phyloP scores from a whole-genome alignment of 345 rosid species.

The Ailanthus altissimus region DNA sequence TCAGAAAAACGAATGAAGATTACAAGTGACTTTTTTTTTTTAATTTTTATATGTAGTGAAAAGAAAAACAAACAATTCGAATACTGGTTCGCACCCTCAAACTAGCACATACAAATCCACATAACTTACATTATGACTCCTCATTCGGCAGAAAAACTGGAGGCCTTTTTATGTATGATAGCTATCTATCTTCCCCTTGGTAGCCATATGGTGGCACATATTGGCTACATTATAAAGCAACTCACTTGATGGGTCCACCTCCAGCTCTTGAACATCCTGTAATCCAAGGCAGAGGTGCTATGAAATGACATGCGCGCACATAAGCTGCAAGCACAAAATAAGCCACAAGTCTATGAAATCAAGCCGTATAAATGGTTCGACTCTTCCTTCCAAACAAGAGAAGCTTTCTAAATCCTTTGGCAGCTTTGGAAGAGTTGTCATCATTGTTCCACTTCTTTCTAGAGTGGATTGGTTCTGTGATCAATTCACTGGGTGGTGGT shows the following conservation, averaged over 20 bases:
- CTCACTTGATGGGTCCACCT: slow-evolving; percentile 2
- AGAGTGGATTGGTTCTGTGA: slow-evolving; percentile 48
- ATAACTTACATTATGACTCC: slow-evolving; percentile 24
- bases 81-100: slow-evolving; percentile 24
- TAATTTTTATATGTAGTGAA: background rate
- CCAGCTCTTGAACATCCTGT: slow-evolving; percentile 14
- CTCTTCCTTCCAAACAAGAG: slow-evolving; percentile 78
- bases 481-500: slow-evolving; percentile 53
- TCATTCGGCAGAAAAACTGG: slow-evolving; percentile 33
- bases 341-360: slow-evolving; percentile 18
- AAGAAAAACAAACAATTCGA: background rate
- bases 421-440: slow-evolving; percentile 68
- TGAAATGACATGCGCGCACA: slow-evolving; percentile 18
- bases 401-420: slow-evolving; percentile 86
- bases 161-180: slow-evolving; percentile 37
- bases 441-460: slow-evolving; percentile 91
- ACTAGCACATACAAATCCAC: slow-evolving; percentile 11
- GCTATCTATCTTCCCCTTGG: slow-evolving; percentile 9
- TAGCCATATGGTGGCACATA: slow-evolving; percentile 2
- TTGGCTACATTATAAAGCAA: background rate
- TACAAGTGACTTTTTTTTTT: background rate
- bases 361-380: slow-evolving; percentile 23
- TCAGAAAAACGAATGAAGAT: slow-evolving; percentile 4
- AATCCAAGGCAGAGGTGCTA: slow-evolving; percentile 12
- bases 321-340: slow-evolving; percentile 20